A percentile compares a stretch with the other conserved stretches of the same genome.
phyloP scores from a whole-genome alignment of 345 rosid species.

The Lepidium sativum region DNA sequence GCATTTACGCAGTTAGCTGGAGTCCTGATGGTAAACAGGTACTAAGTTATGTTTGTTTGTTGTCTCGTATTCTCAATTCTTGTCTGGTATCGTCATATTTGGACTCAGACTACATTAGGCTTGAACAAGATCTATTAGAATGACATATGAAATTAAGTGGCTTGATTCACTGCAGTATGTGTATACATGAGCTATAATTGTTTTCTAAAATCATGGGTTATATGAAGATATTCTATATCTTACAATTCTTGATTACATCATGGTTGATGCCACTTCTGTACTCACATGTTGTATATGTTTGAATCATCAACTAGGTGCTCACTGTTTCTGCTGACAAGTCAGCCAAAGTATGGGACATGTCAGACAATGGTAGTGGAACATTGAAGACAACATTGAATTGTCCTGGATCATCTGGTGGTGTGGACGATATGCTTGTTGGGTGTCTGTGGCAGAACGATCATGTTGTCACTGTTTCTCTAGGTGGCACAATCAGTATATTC shows the following conservation, averaged over 20 bases:
- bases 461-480: constrained; percentile 85
- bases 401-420: constrained; percentile 66
- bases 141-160: neutral
- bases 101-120: neutral
- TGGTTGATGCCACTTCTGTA: neutral
- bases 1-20: constrained; percentile 90
- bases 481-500: constrained; percentile 74
- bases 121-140: neutral
- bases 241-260: neutral
- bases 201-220: neutral
- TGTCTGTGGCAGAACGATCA: constrained; percentile 91
- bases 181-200: neutral
- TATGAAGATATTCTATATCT: neutral
- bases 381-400: constrained; percentile 58
- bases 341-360: constrained; percentile 89
- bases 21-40: constrained; percentile 93
- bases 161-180: neutral
- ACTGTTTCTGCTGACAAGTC: constrained; percentile 98
- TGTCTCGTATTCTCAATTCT: neutral
- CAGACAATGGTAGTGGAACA: constrained; percentile 59
- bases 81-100: neutral
- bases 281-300: constrained; percentile 1
- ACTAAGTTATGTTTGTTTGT: constrained; percentile 9
- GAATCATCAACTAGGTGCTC: constrained; percentile 43
- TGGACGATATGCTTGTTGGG: constrained; percentile 93